Evolutionary conservation across 805 yeast genomes (phyloP), one percentile per base, ranked within the genome.

Genomic region (Maudiozyma turicensis): DNA sequence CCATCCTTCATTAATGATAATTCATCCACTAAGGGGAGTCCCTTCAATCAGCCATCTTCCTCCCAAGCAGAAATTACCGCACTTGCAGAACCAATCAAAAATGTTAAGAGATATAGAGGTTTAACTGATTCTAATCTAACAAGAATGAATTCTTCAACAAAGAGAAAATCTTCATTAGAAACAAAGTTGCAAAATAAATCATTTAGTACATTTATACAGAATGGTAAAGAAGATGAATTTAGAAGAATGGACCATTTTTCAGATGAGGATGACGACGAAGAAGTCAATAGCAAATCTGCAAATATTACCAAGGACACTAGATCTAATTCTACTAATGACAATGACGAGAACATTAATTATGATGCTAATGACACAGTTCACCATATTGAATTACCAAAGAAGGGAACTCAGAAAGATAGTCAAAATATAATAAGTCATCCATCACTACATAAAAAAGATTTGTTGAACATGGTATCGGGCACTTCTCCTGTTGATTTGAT

Each of bases 101-200:
- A 34, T 33, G 30, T 32, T 8, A 15, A 48, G 26, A 34, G 35
- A 7, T 14, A 31, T 10, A 33, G 45, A 28, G 43, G 44, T 5
- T 14, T 42, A 35, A 32, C 43, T 29, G 47, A 44, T 37, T 13
- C 38, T 15, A 42, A 43, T 11, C 3, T 8, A 11, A 34, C 20
- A 26, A 11, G 13, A 6, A 8, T 40, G 5, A 11, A 20, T 6
- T 11, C 33, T 4, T n/a, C 35, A 3, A 9, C 48, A 10, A 58
- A 55, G 46, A 58, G 65, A 48, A 59, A 61, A 33, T 57, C 59
- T 9, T 58, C 65, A 0, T 47, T 59, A 34, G 64, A 61, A 46
- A 53, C 53, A 3, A 59, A 52, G 48, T 55, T 54, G 4, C 53
- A 56, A 42, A 44, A 55, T 11, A 52, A 55, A 42, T 47, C 50